phyloP scores from a whole-genome alignment of 2,329 filamentous ascomycete genomes.

The Aspergillus hortae region DNA sequence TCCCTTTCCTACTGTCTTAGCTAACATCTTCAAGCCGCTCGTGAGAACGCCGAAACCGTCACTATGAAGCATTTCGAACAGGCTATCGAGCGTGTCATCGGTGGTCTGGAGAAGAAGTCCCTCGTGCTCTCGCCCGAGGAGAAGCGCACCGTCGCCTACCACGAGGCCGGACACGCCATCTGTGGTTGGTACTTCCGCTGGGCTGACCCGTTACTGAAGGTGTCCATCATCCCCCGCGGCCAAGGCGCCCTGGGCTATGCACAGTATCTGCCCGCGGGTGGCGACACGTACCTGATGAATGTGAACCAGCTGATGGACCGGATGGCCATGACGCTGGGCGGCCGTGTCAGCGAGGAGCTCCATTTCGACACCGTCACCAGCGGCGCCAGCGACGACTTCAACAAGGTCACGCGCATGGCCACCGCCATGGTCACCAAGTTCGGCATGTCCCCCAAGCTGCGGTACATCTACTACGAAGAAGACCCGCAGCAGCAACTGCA shows the following conservation, averaged over 20 bases:
- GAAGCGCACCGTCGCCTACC: conserved; percentile 94
- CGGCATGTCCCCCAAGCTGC: conserved; percentile 95
- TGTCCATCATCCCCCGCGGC: conserved; percentile 95
- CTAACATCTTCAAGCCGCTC: conserved; percentile 61
- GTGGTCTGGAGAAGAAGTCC: conserved; percentile 95
- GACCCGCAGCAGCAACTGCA: conserved; percentile 71
- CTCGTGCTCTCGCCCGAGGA: conserved; percentile 88
- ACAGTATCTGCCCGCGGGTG: conserved; percentile 83
- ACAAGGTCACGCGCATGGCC: conserved; percentile 95
- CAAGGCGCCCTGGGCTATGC: conserved; percentile 93
- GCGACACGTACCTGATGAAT: conserved; percentile 92
- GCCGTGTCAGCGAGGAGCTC: conserved; percentile 90
- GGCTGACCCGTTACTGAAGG: conserved; percentile 96
- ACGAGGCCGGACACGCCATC: conserved; percentile 96
- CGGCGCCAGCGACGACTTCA: conserved; percentile 94
- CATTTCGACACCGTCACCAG: conserved; percentile 97
- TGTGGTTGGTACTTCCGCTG: conserved; percentile 97
- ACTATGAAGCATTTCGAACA: conserved; percentile 91
- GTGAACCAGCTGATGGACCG: conserved; percentile 95
- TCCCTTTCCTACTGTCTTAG: conserved; percentile 1
- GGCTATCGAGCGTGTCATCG: conserved; percentile 95
- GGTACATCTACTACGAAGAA: conserved; percentile 84
- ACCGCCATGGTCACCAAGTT: conserved; percentile 99
- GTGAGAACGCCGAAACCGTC: conserved; percentile 74
- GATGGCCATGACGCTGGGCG: conserved; percentile 98